Evolutionary conservation across 2,329 filamentous ascomycete genomes (phyloP).

Genomic region (Neonectria punicea): DNA sequence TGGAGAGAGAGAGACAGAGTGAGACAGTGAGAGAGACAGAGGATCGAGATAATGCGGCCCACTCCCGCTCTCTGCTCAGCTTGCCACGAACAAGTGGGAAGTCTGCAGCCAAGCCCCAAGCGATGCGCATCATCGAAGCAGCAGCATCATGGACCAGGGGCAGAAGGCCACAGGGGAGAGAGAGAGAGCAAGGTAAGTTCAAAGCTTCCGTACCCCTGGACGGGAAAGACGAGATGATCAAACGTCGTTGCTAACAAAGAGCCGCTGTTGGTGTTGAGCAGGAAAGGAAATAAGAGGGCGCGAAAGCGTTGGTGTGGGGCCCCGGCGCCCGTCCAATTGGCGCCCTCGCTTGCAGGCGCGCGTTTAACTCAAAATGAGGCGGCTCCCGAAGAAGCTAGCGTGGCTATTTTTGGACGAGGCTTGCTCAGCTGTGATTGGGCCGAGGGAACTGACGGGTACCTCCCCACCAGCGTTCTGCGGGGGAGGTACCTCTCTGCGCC

Average conservation of each 20-base stretch:
- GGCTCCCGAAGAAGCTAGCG: conserved; percentile 32
- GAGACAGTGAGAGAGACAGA: conserved; percentile 1
- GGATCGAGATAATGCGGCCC: conserved; percentile 13
- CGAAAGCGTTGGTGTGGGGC: conserved; percentile 25
- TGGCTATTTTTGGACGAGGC: conserved; percentile 36
- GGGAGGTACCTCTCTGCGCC: conserved; percentile 25
- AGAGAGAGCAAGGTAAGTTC: not conserved
- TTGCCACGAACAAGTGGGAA: conserved; percentile 25
- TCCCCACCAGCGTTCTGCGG: conserved; percentile 10
- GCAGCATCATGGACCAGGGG: not conserved
- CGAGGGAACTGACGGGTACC: conserved; percentile 15
- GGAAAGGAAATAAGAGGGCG: conserved; percentile 1
- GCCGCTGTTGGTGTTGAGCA: conserved; percentile 34
- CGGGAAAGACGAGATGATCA: not conserved
- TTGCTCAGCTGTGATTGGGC: conserved; percentile 25
- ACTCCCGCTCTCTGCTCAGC: not conserved
- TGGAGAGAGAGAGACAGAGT: not conserved
- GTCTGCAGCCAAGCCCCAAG: conserved; percentile 26
- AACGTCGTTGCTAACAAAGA: not conserved
- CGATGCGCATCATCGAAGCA: conserved; percentile 36
- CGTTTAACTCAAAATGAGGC: conserved; percentile 40
- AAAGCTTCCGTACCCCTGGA: not conserved
- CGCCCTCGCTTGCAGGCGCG: conserved; percentile 34
- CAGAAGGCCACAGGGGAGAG: not conserved
- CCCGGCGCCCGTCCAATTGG: conserved; percentile 30